Evolutionary conservation across 177 flowering plant species (phyloP), one percentile per base, ranked within the genome.

Genomic region (Vitis hybrid): DNA sequence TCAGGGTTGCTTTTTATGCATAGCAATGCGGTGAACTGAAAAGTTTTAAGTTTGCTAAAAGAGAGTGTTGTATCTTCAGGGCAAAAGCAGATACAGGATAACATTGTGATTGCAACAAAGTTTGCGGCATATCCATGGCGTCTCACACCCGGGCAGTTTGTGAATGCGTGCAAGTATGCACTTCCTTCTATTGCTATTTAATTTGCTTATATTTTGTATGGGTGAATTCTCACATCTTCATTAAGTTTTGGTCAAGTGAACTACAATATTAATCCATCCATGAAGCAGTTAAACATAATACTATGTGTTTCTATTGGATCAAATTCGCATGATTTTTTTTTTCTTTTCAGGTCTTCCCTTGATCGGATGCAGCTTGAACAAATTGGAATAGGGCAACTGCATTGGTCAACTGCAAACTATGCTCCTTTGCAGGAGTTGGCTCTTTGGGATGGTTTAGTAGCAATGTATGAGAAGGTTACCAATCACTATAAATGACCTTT

Each of bases 61-160:
- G 11, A 16, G 51, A 51, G 60, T 2, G n/a, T 24, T 68, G 1
- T 14, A 51, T 69, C 69, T 46, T 50, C 82, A 90, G 95, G 91
- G 75, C 65, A 76, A 35, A 80, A 80, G 75, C 78, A 58, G 62
- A 72, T 59, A n/a, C 69, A 72, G 60, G 83, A 88, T 70, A 77
- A 87, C 56, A 78, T 94, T 70, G 92, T 94, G 69, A 84, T 94
- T 70, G 98, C 98, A 52, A 88, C 98, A 10, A 94, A 94, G 84
- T 90, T 94, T 78, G 98, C 98, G 11, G 95, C 98, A 56, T 94
- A 94, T 74, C 98, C 98, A 52, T 94, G 98, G 98, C 97, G 94
- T 70, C 76, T 94, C 50, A 89, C 97, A 52, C 81, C 98, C 2
- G 84, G 88, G 56, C 97, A 94, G 77, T 94, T 94, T 67, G 95